phyloP scores from a whole-genome alignment of 78 protist species.

The Bigelowiella natans region DNA sequence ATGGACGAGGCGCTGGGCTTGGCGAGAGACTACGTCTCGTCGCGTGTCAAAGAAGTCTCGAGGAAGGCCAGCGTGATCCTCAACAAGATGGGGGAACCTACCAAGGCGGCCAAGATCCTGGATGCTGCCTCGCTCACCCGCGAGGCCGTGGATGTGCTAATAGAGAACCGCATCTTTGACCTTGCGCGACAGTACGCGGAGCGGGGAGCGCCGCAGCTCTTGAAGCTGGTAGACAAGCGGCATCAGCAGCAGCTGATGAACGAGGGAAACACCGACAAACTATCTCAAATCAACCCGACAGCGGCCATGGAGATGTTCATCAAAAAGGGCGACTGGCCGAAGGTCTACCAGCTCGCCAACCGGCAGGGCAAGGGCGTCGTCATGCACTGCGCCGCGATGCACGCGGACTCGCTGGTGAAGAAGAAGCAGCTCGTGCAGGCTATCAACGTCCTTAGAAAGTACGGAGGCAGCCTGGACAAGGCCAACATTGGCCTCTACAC shows the following conservation, averaged over 20 bases:
- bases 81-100: too few relatives aligned
- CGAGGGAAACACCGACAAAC: not conserved
- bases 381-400: not conserved
- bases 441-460: not conserved
- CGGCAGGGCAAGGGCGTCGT: not conserved
- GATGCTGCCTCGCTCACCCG: too few relatives aligned
- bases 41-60: too few relatives aligned
- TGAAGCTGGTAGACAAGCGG: conserved; percentile 1
- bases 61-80: too few relatives aligned
- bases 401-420: not conserved
- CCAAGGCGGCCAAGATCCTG: too few relatives aligned
- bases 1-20: too few relatives aligned
- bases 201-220: not conserved
- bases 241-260: not conserved
- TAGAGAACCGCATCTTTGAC: conserved; percentile 29
- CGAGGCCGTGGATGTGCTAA: too few relatives aligned
- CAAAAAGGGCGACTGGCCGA: not conserved
- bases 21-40: too few relatives aligned
- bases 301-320: not conserved
- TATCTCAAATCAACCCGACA: not conserved
- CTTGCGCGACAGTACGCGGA: not conserved
- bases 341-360: not conserved
- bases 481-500: not conserved
- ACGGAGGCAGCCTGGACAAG: not conserved
- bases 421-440: not conserved